Evolutionary conservation across 768 basidiomycete species (phyloP), one percentile per base, ranked within the genome.

Genomic region (Cubamyces lactineus): DNA sequence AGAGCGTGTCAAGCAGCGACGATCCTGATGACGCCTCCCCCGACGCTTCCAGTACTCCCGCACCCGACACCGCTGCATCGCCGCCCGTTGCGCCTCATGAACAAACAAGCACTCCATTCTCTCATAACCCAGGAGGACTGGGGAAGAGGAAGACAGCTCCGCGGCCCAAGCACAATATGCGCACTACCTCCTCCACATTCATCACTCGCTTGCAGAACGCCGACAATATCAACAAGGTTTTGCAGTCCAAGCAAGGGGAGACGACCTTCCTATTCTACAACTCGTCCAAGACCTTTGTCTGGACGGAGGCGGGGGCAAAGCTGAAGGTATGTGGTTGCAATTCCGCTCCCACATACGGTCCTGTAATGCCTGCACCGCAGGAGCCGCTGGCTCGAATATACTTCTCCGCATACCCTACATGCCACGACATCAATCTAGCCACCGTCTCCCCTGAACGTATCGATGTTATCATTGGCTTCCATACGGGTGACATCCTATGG

Each of bases 401-500:
- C 19, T 98, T 98, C 76, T 86, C 91, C 48, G 85, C 88, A 15
- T 83, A 89, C 67, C 94, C 94, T 5, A 97, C 96, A 1, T 96
- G 94, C 71, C 93, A 96, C 72, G 89, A 94, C 69, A 86, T 96
- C 30, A 96, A 97, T 67, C 73, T 79, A 5, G 74, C 84, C 1
- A 97, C 96, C 1, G 86, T 91, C 7, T 88, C 86, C 3, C 77
- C 88, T 12, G 88, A 94, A 43, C 85, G 86, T 46, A 75, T 98
- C 38, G 96, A 98, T 69, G 80, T 97, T 6, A 83, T 98, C 61
- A 89, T 98, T 68, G 97, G 96, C 5, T 98, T 97, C 72, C 83
- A 80, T 63, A 92, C 95, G 0, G 97, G 97, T n/a, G 97, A 99
- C 76, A 79, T 99, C 40, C 77, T 98, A 51, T 98, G 97, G 97